These are phyloP conservation scores for Hysterium pulicare DNA, from an alignment of 2,329 filamentous ascomycete genomes.

Conservation along the genomic window DNA sequence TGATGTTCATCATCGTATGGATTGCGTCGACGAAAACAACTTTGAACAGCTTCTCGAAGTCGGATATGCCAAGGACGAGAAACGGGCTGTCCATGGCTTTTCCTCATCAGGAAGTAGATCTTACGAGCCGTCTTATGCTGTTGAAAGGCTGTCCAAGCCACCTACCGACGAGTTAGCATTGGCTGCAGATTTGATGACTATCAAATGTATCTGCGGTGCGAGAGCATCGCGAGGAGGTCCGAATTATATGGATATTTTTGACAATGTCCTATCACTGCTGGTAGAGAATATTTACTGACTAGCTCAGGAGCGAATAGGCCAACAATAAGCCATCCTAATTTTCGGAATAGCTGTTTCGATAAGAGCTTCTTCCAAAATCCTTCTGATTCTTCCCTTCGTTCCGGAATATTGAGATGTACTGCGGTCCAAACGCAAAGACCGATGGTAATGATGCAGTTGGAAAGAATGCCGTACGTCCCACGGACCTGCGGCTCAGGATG, in stretches of 20 bases:
- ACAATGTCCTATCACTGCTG: not conserved
- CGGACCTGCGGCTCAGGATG: not conserved
- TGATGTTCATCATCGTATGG: too few relatives aligned
- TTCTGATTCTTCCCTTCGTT: not conserved
- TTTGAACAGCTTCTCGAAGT: too few relatives aligned
- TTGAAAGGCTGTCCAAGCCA: constrained; percentile 7
- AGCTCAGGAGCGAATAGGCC: not conserved
- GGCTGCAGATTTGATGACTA: too few relatives aligned
- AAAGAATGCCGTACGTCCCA: not conserved
- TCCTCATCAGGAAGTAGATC: not conserved
- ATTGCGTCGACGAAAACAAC: too few relatives aligned
- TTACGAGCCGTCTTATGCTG: constrained; percentile 1
- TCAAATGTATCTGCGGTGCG: too few relatives aligned
- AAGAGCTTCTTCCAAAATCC: not conserved
- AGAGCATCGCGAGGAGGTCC: too few relatives aligned
- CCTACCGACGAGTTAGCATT: too few relatives aligned
- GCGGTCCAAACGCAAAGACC: not conserved
- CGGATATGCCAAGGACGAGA: too few relatives aligned
- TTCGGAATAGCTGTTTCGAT: not conserved
- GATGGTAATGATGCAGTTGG: not conserved
- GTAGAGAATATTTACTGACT: not conserved
- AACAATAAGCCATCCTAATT: not conserved
- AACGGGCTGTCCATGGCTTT: too few relatives aligned
- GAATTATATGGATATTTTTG: not conserved
- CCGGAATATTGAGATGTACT: not conserved